phyloP scores from a whole-genome alignment of 495 filamentous ascomycete genomes.

The Chaetomium fimeti region DNA sequence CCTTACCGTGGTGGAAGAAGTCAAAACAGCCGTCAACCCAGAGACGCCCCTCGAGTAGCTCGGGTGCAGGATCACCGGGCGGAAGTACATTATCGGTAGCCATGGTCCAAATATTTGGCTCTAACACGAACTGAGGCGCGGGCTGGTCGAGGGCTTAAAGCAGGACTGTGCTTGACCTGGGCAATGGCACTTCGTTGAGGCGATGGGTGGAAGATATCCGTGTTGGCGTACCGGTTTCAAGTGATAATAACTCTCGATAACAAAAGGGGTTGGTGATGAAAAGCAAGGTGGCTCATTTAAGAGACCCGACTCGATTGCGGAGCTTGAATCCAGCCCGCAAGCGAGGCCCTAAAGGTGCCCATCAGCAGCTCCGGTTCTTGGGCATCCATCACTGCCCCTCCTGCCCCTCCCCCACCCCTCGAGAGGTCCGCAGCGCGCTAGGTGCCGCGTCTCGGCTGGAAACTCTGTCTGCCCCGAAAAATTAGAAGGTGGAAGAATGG shows the following conservation, averaged over 20 bases:
- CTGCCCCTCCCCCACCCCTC: too few relatives aligned
- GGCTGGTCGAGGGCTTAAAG: too few relatives aligned
- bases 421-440: too few relatives aligned
- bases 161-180: too few relatives aligned
- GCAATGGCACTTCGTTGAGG: too few relatives aligned
- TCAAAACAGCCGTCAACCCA: constrained; percentile 99
- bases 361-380: too few relatives aligned
- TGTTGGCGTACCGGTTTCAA: too few relatives aligned
- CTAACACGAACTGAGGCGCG: background rate
- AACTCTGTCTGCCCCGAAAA: too few relatives aligned
- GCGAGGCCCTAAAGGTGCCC: background rate
- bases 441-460: too few relatives aligned
- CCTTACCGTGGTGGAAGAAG: constrained; percentile 89
- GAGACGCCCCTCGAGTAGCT: constrained; percentile 67
- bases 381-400: too few relatives aligned
- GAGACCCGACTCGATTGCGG: background rate
- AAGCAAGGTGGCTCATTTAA: constrained; percentile 3
- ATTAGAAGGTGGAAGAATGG: too few relatives aligned
- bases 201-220: too few relatives aligned
- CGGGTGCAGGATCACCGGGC: constrained; percentile 42
- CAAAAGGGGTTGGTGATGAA: constrained; percentile 2
- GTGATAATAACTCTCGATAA: background rate
- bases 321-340: constrained; percentile 5
- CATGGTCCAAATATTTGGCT: constrained; percentile 22
- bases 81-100: constrained; percentile 27